These are phyloP conservation scores for Rhizopogon rudus DNA, from an alignment of 768 basidiomycete species.

Conservation along the genomic window DNA sequence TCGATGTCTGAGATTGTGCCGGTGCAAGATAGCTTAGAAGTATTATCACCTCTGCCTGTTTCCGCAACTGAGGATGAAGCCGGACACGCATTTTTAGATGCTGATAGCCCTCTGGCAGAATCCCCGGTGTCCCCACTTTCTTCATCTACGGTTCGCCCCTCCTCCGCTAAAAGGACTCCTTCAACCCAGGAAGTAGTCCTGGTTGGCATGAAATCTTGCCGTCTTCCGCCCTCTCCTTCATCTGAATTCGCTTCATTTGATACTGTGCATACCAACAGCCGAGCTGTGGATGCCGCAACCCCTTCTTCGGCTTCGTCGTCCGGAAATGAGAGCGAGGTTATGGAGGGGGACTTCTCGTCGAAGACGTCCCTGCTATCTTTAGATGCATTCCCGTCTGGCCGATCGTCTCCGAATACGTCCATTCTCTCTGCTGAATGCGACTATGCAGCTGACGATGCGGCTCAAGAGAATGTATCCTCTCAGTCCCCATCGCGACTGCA, in stretches of 20 bases:
- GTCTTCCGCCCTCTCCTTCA: not conserved
- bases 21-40: not conserved
- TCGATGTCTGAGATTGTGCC: not conserved
- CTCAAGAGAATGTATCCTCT: not conserved
- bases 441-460: not conserved
- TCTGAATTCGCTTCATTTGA: not conserved
- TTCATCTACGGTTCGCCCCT: not conserved
- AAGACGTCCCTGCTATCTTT: constrained; percentile 12
- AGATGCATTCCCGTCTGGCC: constrained; percentile 9
- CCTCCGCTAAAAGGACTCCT: not conserved
- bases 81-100: not conserved
- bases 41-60: not conserved
- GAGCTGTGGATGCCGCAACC: not conserved
- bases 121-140: not conserved
- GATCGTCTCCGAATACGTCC: constrained; percentile 21
- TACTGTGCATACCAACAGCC: no score
- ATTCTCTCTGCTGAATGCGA: constrained; percentile 15
- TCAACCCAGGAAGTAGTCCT: not conserved
- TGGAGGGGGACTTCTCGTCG: constrained; percentile 8
- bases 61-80: not conserved
- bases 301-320: not conserved
- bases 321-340: not conserved
- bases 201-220: not conserved
- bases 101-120: not conserved
- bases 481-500: not conserved